These are phyloP conservation scores for Papiliotrema nemorosa DNA, from an alignment of 1,284 basidiomycete species.

Conservation along the genomic window DNA sequence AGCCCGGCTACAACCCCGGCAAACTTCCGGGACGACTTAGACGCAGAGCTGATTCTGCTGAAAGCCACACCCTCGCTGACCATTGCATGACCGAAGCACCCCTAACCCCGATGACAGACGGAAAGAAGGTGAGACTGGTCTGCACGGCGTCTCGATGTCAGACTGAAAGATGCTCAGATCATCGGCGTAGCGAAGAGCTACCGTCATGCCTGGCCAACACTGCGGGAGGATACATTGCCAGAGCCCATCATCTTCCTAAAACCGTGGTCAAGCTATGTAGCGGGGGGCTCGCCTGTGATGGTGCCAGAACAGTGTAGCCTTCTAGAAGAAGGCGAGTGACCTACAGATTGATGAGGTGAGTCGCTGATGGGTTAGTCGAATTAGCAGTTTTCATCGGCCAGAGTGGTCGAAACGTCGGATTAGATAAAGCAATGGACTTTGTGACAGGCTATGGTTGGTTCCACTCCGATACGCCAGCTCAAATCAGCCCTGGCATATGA, in stretches of 20 bases:
- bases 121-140: no score
- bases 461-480: neutral
- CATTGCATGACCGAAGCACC: no score
- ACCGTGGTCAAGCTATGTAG: neutral
- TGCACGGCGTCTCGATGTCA: no score
- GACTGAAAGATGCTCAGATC: no score
- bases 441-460: conserved; percentile 1
- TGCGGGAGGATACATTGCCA: neutral
- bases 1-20: no score
- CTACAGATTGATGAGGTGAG: no score
- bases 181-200: conserved; percentile 4
- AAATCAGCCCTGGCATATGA: conserved; percentile 1
- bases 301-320: neutral
- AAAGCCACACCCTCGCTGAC: no score
- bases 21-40: no score
- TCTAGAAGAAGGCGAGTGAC: neutral
- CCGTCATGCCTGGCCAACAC: neutral
- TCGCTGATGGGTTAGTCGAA: neutral
- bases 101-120: no score
- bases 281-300: neutral
- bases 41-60: no score
- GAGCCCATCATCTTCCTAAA: conserved; percentile 4
- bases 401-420: neutral
- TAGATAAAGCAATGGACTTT: neutral
- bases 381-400: conserved; percentile 3